A percentile compares a stretch with the other conserved stretches of the same genome.
phyloP scores from a whole-genome alignment of 2,329 filamentous ascomycete genomes.

The Graphilbum ipis-grandicollis region DNA sequence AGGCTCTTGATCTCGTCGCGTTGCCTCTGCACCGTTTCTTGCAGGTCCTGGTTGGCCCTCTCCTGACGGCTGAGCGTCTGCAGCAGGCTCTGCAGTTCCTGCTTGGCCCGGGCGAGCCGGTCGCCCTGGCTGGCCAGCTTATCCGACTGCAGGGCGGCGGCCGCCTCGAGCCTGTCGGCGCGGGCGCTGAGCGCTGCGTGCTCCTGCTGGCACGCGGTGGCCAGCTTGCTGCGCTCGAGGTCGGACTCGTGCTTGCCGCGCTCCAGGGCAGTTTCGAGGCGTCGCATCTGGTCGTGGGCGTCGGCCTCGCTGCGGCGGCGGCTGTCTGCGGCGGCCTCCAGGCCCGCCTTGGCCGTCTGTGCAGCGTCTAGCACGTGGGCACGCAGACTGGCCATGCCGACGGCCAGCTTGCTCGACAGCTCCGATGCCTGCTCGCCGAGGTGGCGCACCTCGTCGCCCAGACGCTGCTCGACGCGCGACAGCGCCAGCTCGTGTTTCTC shows the following conservation, averaged over 20 bases:
- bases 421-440: conserved; percentile 5
- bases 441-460: conserved; percentile 8
- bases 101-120: not conserved
- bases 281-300: conserved; percentile 1
- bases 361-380: conserved; percentile 2
- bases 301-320: conserved; percentile 4
- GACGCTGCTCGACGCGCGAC: conserved; percentile 4
- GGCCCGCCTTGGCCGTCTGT: not conserved
- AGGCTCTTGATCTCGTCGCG: too few relatives aligned
- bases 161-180: too few relatives aligned
- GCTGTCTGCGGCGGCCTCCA: not conserved
- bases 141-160: too few relatives aligned
- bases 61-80: not conserved
- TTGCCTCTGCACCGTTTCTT: not conserved
- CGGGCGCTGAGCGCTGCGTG: too few relatives aligned
- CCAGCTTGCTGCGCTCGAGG: conserved; percentile 1
- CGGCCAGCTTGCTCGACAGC: conserved; percentile 7
- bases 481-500: conserved; percentile 5
- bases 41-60: not conserved
- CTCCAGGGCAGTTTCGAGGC: conserved; percentile 3
- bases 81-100: not conserved
- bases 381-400: not conserved
- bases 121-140: not conserved
- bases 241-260: conserved; percentile 2
- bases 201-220: conserved; percentile 1